Evolutionary conservation across 345 rosid genomes (phyloP), one percentile per base, ranked within the genome.

Genomic region (Sonneratia caseolaris): DNA sequence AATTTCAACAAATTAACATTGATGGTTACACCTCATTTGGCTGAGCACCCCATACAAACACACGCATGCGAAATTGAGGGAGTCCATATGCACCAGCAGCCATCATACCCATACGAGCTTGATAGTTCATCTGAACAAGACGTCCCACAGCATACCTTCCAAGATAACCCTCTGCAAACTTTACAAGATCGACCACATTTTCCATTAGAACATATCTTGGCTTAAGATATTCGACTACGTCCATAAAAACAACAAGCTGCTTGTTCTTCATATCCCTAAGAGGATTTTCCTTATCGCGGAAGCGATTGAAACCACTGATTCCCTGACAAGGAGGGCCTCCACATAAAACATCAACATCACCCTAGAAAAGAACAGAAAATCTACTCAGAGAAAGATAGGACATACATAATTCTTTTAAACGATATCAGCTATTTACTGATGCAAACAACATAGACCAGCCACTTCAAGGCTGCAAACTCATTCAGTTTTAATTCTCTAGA

Each of bases 311-410:
- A 1, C 98, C 97, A 38, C 96, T 93, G 13, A 93, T 77, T 0
- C 98, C 98, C 81, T 93, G 96, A 68, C 93, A 93, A 0, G 98
- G 95, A 0, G 98, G 97, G 3, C 98, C 95, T 3, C 97, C 98
- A 68, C 98, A 90, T 40, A 92, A 62, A n/a, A 89, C 93, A 82
- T 87, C 89, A 14, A 77, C 89, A 69, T 67, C 74, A 14, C 96
- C 93, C 97, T 90, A 47, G 13, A 43, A 15, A 71, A 47, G 5
- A 12, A 37, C 3, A 15, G 4, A 36, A 73, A 37, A 72, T n/a
- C 1, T 3, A 15, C 3, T 67, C 65, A 61, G 16, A 37, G 18
- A 71, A 70, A 49, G 65, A 53, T 53, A 53, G 4, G 21, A 3
- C 57, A 53, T 53, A 53, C 22, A 53, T 19, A 53, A 53, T 16